These are phyloP conservation scores for Saccharomycopsis fodiens DNA, from an alignment of 805 yeast species.

Conservation along the genomic window DNA sequence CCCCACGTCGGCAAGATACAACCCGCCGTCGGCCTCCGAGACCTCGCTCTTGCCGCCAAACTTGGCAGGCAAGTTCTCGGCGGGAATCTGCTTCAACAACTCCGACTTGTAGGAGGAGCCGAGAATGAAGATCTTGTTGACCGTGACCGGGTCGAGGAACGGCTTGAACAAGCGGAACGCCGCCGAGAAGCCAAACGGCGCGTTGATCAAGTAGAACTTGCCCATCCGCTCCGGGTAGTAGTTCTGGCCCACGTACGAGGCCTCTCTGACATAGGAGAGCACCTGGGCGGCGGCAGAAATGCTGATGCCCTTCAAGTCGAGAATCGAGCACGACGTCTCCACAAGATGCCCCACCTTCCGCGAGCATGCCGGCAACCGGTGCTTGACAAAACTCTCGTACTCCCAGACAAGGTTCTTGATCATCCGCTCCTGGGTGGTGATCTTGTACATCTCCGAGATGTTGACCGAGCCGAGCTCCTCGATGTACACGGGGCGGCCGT, in stretches of 20 bases:
- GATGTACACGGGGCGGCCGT: conserved; percentile 92
- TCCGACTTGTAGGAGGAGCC: conserved; percentile 76
- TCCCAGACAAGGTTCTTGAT: conserved; percentile 94
- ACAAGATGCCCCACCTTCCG: conserved; percentile 69
- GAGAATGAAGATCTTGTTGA: conserved; percentile 84
- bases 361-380: conserved; percentile 90
- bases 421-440: conserved; percentile 95
- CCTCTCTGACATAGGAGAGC: conserved; percentile 81
- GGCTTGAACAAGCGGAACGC: conserved; percentile 89
- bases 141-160: conserved; percentile 95
- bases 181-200: conserved; percentile 95
- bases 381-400: conserved; percentile 80
- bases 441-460: conserved; percentile 82
- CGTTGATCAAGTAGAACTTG: conserved; percentile 88
- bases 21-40: conserved; percentile 63
- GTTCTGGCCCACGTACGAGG: conserved; percentile 91
- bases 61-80: conserved; percentile 82
- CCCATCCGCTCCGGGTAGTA: conserved; percentile 99
- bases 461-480: conserved; percentile 93
- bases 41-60: conserved; percentile 80
- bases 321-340: conserved; percentile 93
- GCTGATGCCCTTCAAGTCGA: conserved; percentile 93
- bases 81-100: conserved; percentile 84
- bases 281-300: conserved; percentile 79
- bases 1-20: conserved; percentile 83